Evolutionary conservation across 495 filamentous ascomycete genomes (phyloP), one percentile per base, ranked within the genome.

Genomic region (Jackrogersella multiformis): DNA sequence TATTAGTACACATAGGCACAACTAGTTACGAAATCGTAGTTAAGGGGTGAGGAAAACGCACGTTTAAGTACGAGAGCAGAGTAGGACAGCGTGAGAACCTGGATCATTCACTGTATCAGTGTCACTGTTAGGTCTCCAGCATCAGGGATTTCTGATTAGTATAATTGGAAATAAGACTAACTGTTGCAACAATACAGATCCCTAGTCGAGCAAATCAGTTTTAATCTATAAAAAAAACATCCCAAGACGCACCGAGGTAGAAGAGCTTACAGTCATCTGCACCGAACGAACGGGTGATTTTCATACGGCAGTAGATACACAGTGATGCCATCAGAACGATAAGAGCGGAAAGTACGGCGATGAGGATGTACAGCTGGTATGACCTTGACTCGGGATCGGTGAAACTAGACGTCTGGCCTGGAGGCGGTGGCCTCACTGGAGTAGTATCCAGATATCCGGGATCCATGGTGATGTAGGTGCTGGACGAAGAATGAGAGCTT

Each of bases 191-290:
- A 44, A 64, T 57, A 46, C 66, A 69, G n/a, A 64, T 28, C 49
- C 61, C 66, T 64, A n/a, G 26, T 30, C 6, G 18, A 20, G n/a
- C 15, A n/a, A 16, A n/a, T n/a, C n/a, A n/a, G n/a, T n/a, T n/a
- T n/a, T n/a, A n/a, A n/a, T n/a, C n/a, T n/a, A n/a, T n/a, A n/a
- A n/a, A n/a, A n/a, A n/a, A n/a, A n/a, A n/a, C n/a, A n/a, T n/a
- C n/a, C n/a, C n/a, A n/a, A n/a, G n/a, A n/a, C n/a, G n/a, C n/a
- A n/a, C n/a, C n/a, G n/a, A n/a, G n/a, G 13, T 13, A 34, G 13
- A 15, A 15, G 6, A 0, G 49, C 73, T 39, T 63, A 74, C 74
- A 77, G 52, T 77, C 74, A 65, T 76, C 74, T 18, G 69, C 35
- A 6, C 67, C 67, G 54, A 74, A 74, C 28, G 61, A 56, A 58